Conservation (phyloP, 768 basidiomycete species). For the Tylopilus felleus region DNA sequence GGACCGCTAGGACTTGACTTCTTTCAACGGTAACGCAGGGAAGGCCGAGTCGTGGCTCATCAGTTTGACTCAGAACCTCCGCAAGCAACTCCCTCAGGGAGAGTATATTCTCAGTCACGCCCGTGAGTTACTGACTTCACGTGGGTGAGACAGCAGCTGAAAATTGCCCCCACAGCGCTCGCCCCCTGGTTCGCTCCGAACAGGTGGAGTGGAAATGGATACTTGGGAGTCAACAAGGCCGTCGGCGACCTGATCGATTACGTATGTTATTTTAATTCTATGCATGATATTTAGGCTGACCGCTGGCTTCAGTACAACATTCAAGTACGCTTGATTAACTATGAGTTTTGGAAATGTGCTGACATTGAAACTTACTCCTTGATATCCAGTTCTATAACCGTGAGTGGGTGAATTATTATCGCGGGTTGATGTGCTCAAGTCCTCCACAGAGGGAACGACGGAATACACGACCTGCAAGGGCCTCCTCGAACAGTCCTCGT, state of each 20-base stretch:
- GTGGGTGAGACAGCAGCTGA: no score
- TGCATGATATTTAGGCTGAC: no score
- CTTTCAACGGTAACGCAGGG: conserved; percentile 34
- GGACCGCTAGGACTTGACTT: conserved; percentile 25
- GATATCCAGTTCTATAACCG: no score
- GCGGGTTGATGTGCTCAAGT: no score
- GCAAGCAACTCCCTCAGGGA: conserved; percentile 28
- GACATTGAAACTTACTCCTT: not conserved
- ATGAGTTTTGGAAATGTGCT: not conserved
- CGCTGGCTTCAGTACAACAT: conserved; percentile 29
- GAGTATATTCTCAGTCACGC: conserved; percentile 33
- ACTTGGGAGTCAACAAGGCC: no score
- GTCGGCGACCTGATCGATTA: no score
- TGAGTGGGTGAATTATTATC: no score
- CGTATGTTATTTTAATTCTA: no score
- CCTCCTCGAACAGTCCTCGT: conserved; percentile 54
- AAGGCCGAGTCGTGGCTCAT: conserved; percentile 27
- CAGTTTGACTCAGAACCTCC: conserved; percentile 30
- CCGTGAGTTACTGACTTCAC: conserved; percentile 20
- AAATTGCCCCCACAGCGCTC: no score
- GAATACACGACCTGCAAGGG: conserved; percentile 61
- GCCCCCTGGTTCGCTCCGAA: no score
- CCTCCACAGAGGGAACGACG: conserved; percentile 39
- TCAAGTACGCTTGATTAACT: conserved; percentile 24
- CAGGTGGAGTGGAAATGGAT: no score